Evolutionary conservation across 73 alveolate genomes (phyloP).

Genomic region (Paramecium octaurelia): DNA sequence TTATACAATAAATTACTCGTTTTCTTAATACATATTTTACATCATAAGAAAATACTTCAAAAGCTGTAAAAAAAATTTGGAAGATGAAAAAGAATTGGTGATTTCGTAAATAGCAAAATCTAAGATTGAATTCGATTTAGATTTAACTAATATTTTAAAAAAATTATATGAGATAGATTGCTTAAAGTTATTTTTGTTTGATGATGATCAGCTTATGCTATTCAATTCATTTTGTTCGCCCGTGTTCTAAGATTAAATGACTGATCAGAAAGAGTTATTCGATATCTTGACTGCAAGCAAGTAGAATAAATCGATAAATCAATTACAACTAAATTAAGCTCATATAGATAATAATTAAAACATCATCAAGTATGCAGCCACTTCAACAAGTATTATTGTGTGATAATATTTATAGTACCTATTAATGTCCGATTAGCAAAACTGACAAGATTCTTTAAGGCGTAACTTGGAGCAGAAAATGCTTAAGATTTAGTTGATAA

Average conservation of each 20-base stretch:
- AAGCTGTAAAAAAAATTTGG: neutral
- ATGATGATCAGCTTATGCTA: conserved; percentile 12
- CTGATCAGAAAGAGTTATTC: neutral
- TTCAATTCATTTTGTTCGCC: conserved; percentile 41
- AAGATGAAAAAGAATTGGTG: neutral
- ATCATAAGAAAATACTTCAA: neutral
- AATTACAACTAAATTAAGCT: neutral
- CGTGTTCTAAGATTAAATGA: conserved; percentile 1
- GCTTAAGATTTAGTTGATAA: neutral
- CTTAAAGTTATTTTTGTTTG: conserved; percentile 7
- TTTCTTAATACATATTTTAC: neutral
- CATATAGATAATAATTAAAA: neutral
- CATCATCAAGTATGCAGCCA: neutral
- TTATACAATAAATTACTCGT: neutral
- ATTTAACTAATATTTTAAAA: conserved; percentile 20
- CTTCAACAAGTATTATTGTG: neutral
- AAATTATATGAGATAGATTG: conserved; percentile 39
- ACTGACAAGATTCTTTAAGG: conserved; percentile 11
- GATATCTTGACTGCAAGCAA: neutral
- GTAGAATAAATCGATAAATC: neutral
- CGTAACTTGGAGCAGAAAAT: neutral
- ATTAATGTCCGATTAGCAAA: conserved; percentile 4
- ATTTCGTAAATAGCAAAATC: conserved; percentile 40
- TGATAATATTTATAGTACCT: neutral
- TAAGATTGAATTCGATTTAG: conserved; percentile 23